These are phyloP conservation scores for Pythium pyrilobum DNA, from an alignment of 352 stramenopile genomes.

Conservation along the genomic window DNA sequence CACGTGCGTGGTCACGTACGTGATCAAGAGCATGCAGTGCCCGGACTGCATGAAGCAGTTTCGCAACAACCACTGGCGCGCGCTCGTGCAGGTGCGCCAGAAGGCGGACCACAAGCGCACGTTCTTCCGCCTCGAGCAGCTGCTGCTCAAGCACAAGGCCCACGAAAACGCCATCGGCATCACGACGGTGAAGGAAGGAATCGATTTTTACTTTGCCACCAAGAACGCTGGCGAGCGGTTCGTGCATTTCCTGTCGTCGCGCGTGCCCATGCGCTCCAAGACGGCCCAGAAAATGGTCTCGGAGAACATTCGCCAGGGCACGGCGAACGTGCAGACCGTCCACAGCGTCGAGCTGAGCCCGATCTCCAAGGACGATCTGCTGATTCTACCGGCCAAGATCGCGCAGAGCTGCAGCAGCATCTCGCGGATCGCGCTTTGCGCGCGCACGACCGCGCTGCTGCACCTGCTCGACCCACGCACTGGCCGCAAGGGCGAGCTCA, in stretches of 20 bases:
- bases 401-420: conserved; percentile 63
- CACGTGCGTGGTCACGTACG: conserved; percentile 56
- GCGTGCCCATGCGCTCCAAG: conserved; percentile 69
- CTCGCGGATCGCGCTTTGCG: conserved; percentile 48
- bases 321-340: conserved; percentile 60
- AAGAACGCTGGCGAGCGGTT: conserved; percentile 56
- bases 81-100: conserved; percentile 72
- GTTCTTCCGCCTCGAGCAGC: conserved; percentile 62
- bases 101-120: conserved; percentile 74
- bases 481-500: conserved; percentile 45
- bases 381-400: conserved; percentile 53
- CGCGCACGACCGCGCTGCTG: conserved; percentile 55
- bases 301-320: conserved; percentile 59
- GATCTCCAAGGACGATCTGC: conserved; percentile 73
- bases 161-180: conserved; percentile 61
- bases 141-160: conserved; percentile 73
- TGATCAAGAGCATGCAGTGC: conserved; percentile 61
- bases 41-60: conserved; percentile 69
- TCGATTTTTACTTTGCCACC: conserved; percentile 76
- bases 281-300: conserved; percentile 70
- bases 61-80: conserved; percentile 61
- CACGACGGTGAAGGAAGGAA: conserved; percentile 54
- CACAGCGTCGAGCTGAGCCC: conserved; percentile 67
- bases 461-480: conserved; percentile 62
- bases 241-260: conserved; percentile 48